phyloP scores from a whole-genome alignment of 2,329 filamentous ascomycete genomes.

The Neopestalotiopsis sp. region DNA sequence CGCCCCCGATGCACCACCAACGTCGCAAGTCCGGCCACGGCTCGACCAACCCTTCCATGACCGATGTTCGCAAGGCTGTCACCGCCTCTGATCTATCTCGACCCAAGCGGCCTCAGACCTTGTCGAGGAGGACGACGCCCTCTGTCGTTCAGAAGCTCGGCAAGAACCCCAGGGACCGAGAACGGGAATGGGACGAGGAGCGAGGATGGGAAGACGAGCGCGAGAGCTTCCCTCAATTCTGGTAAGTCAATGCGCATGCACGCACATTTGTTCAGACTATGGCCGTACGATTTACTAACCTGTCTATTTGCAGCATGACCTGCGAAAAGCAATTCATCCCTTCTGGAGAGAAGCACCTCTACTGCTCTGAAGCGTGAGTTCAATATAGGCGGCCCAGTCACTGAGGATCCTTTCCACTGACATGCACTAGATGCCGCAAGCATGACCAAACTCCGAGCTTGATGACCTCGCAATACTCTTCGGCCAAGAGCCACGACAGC shows the following conservation, averaged over 20 bases:
- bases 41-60: conserved; percentile 58
- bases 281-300: conserved; percentile 28
- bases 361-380: conserved; percentile 68
- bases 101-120: conserved; percentile 52
- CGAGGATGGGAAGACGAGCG: conserved; percentile 61
- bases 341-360: conserved; percentile 61
- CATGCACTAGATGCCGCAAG: conserved; percentile 54
- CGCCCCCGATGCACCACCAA: conserved; percentile 58
- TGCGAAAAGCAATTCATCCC: conserved; percentile 71
- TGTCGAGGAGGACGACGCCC: conserved; percentile 49
- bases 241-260: conserved; percentile 51
- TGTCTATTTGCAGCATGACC: conserved; percentile 58
- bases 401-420: conserved; percentile 29
- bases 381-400: conserved; percentile 24
- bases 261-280: conserved; percentile 13
- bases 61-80: conserved; percentile 59
- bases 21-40: conserved; percentile 62
- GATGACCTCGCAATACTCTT: conserved; percentile 34
- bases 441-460: conserved; percentile 52
- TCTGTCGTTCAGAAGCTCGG: conserved; percentile 52
- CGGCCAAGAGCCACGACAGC: conserved; percentile 37
- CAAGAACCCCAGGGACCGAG: conserved; percentile 56
- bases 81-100: conserved; percentile 51
- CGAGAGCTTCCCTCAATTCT: conserved; percentile 70
- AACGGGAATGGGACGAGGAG: conserved; percentile 56